Evolutionary conservation across 345 rosid species (phyloP).

Genomic region (Chamaenerion angustifolium): DNA sequence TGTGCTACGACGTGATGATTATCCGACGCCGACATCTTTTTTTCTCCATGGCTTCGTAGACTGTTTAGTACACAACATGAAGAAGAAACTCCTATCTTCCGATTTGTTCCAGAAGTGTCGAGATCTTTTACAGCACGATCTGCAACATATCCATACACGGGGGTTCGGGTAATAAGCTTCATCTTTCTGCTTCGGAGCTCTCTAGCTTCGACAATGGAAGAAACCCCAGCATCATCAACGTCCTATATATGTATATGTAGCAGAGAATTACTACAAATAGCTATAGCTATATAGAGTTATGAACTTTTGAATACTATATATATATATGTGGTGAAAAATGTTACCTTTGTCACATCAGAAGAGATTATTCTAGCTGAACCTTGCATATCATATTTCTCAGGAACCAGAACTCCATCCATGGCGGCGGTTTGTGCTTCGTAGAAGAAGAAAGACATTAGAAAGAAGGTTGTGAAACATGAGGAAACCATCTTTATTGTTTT

Average conservation of each 20-base stretch:
- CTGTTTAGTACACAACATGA: background rate
- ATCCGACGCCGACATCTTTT: background rate
- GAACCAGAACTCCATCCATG: background rate
- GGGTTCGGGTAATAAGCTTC: background rate
- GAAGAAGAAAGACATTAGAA: slow-evolving; percentile 14
- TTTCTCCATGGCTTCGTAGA: background rate
- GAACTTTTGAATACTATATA: too few relatives aligned
- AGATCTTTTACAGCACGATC: background rate
- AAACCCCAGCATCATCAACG: too few relatives aligned
- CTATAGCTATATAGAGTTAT: too few relatives aligned
- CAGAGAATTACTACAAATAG: too few relatives aligned
- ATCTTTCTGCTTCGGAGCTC: too few relatives aligned
- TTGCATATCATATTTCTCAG: background rate
- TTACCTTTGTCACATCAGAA: background rate
- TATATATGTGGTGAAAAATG: too few relatives aligned
- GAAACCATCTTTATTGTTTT: too few relatives aligned
- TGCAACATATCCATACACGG: background rate
- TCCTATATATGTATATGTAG: too few relatives aligned
- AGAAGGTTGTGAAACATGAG: slow-evolving; percentile 11
- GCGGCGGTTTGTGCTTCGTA: slow-evolving; percentile 5
- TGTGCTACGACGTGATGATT: slow-evolving; percentile 7
- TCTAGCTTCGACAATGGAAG: too few relatives aligned
- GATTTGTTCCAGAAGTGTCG: background rate
- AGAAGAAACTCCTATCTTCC: background rate
- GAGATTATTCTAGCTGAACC: background rate